Conservation (phyloP, 1,139 yeast genomes). For the Meyerozyma athensensis region DNA sequence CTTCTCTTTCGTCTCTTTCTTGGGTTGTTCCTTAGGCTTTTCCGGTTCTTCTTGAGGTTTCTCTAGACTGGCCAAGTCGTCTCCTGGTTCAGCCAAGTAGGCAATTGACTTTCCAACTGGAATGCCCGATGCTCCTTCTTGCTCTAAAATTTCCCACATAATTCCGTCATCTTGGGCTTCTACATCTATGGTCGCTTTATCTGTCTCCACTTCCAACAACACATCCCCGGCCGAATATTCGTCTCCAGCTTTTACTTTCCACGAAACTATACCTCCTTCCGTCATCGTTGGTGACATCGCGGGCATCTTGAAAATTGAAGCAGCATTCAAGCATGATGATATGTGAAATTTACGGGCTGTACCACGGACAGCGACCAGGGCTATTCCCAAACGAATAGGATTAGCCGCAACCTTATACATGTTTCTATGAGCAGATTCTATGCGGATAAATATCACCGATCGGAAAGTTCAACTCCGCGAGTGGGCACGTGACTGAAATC, state of each 20-base stretch:
- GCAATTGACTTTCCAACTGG: conserved; percentile 92
- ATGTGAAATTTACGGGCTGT: conserved; percentile 1
- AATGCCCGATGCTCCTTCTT: conserved; percentile 71
- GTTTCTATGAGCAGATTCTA: neutral
- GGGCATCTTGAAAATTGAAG: conserved; percentile 80
- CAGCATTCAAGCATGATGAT: conserved; percentile 28
- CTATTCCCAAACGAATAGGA: neutral
- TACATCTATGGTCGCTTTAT: conserved; percentile 88
- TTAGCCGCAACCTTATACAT: neutral
- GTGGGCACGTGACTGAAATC: neutral
- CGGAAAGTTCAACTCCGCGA: conserved; percentile 1
- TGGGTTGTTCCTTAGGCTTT: conserved; percentile 11
- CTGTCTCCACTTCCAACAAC: conserved; percentile 84
- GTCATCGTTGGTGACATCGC: conserved; percentile 99
- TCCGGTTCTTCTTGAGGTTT: conserved; percentile 42
- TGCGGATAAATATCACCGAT: conserved; percentile 2
- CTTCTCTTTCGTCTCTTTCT: conserved; percentile 4
- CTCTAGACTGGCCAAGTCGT: conserved; percentile 63
- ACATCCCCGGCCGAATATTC: conserved; percentile 80
- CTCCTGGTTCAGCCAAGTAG: conserved; percentile 79
- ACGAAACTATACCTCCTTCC: conserved; percentile 90
- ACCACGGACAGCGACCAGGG: neutral
- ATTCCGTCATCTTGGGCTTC: conserved; percentile 93
- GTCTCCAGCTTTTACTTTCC: conserved; percentile 88
- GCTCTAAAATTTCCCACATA: conserved; percentile 67